Evolutionary conservation across 2,329 filamentous ascomycete genomes (phyloP).

Genomic region (Venturia asperata): DNA sequence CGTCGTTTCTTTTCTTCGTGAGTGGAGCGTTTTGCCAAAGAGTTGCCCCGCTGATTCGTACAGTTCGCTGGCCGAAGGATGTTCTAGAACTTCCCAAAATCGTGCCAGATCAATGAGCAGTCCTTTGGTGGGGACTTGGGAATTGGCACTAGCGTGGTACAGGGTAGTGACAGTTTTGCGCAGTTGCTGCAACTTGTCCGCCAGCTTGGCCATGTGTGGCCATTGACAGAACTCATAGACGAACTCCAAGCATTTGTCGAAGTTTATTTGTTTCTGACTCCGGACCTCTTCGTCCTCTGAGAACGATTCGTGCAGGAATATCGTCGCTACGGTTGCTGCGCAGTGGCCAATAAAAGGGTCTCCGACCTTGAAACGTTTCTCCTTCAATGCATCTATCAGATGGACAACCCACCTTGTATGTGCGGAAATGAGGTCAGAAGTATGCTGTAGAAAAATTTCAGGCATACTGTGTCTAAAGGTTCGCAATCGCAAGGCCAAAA

Average conservation of each 20-base stretch:
- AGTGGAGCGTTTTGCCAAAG: conserved; percentile 26
- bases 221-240: conserved; percentile 37
- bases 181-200: conserved; percentile 37
- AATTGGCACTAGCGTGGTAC: conserved; percentile 28
- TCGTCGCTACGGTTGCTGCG: conserved; percentile 47
- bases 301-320: conserved; percentile 49
- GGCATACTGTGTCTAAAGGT: conserved; percentile 47
- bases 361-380: conserved; percentile 41
- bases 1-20: conserved; percentile 34
- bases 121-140: conserved; percentile 28
- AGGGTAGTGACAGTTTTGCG: conserved; percentile 40
- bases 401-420: conserved; percentile 50
- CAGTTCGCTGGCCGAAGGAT: conserved; percentile 37
- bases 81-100: conserved; percentile 46
- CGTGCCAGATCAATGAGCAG: conserved; percentile 41
- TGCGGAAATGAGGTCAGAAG: conserved; percentile 44
- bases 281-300: conserved; percentile 36
- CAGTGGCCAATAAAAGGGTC: conserved; percentile 45
- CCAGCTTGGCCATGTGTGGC: conserved; percentile 41
- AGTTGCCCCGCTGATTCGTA: conserved; percentile 39
- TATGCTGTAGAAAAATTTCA: conserved; percentile 49
- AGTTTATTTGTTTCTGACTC: conserved; percentile 38
- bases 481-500: conserved; percentile 46
- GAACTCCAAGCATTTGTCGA: conserved; percentile 41
- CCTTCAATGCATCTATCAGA: conserved; percentile 42